Evolutionary conservation across 1,284 basidiomycete species (phyloP).

Genomic region (Naganishia liquefaciens): DNA sequence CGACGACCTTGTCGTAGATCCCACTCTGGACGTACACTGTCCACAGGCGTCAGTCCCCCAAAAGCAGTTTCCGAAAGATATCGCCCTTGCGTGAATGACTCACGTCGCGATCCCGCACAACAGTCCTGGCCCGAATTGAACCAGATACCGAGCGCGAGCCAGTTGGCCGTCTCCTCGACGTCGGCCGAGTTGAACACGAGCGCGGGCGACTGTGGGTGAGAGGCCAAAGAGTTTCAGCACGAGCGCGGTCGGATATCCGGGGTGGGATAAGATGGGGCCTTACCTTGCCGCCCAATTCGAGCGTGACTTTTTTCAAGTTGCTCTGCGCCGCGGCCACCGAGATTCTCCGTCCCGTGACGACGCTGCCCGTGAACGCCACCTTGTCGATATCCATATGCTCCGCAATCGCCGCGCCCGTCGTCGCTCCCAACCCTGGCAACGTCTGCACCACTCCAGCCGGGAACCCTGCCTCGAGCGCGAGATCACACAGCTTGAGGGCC

Average conservation of each 20-base stretch:
- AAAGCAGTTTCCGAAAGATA: slow-evolving; percentile 24
- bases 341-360: slow-evolving; percentile 79
- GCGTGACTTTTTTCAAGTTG: slow-evolving; percentile 49
- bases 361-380: slow-evolving; percentile 62
- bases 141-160: slow-evolving; percentile 47
- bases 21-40: slow-evolving; percentile 76
- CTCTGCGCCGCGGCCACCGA: slow-evolving; percentile 76
- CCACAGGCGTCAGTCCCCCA: not conserved
- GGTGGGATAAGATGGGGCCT: not conserved
- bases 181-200: slow-evolving; percentile 53
- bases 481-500: slow-evolving; percentile 64
- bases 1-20: slow-evolving; percentile 80
- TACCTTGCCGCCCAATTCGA: slow-evolving; percentile 53
- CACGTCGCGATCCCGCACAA: slow-evolving; percentile 57
- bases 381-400: slow-evolving; percentile 79
- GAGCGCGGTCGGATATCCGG: not conserved
- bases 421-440: slow-evolving; percentile 73
- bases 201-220: slow-evolving; percentile 36
- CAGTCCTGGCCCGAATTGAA: slow-evolving; percentile 32
- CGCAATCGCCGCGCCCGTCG: slow-evolving; percentile 81
- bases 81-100: slow-evolving; percentile 46
- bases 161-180: slow-evolving; percentile 45
- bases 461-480: slow-evolving; percentile 61
- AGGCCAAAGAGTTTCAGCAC: not conserved
- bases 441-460: slow-evolving; percentile 92